Conservation (phyloP, 139 green algal species). For the Yamagishiella unicocca region DNA sequence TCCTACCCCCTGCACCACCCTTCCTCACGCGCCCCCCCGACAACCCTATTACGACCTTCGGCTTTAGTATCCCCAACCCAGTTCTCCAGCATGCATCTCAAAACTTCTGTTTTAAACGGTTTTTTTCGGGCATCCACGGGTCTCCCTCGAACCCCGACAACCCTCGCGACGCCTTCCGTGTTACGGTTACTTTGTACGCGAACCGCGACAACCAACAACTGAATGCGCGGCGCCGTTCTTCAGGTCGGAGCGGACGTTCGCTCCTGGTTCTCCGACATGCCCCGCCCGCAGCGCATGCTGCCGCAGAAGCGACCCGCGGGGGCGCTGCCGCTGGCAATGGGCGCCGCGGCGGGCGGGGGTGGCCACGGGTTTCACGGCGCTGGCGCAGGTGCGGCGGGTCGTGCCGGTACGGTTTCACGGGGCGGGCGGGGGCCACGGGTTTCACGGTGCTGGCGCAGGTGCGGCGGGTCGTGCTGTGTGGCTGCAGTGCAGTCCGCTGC, state of each 20-base stretch:
- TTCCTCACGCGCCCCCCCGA: no score
- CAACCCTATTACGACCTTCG: no score
- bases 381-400: neutral
- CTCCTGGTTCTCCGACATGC: slow-evolving; percentile 90
- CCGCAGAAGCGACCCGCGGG: slow-evolving; percentile 85
- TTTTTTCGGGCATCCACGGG: no score
- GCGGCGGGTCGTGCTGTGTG: neutral
- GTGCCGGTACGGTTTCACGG: neutral
- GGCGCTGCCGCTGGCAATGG: slow-evolving; percentile 48
- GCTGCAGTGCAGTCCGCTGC: neutral
- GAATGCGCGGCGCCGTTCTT: no score
- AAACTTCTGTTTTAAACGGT: no score
- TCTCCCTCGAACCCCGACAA: no score
- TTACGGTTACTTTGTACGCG: no score
- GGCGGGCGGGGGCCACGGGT: neutral
- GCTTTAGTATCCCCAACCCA: no score
- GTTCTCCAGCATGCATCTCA: no score
- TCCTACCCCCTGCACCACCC: no score
- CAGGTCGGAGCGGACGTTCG: slow-evolving; percentile 84
- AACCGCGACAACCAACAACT: no score
- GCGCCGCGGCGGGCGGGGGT: neutral
- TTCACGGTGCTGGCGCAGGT: neutral
- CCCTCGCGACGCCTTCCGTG: no score
- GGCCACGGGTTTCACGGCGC: neutral
- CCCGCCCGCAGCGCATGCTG: slow-evolving; percentile 74